Evolutionary conservation across 2,329 filamentous ascomycete species (phyloP).

Genomic region (Scytalidium sp.): DNA sequence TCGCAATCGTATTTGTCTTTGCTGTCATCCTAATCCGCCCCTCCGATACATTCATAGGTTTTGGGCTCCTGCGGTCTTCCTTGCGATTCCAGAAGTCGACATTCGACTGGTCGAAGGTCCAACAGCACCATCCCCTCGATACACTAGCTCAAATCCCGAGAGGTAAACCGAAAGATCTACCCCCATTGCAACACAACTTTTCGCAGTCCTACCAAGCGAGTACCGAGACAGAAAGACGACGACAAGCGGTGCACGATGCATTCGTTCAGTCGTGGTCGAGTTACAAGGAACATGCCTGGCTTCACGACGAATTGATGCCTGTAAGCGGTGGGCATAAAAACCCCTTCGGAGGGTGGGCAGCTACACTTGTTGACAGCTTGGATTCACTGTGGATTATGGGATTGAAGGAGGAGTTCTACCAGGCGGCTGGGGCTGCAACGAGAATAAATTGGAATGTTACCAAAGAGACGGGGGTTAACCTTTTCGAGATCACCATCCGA

Average conservation of each 20-base stretch:
- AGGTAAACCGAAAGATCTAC: constrained; percentile 13
- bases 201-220: constrained; percentile 11
- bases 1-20: neutral
- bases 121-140: neutral
- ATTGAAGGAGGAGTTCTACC: constrained; percentile 72
- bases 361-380: constrained; percentile 77
- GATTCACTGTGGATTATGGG: constrained; percentile 89
- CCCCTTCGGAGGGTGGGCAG: constrained; percentile 91
- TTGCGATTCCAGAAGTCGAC: constrained; percentile 18
- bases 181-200: constrained; percentile 20
- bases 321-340: constrained; percentile 64
- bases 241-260: constrained; percentile 16
- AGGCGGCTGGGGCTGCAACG: constrained; percentile 65
- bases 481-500: constrained; percentile 38
- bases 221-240: constrained; percentile 10
- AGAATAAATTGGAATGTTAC: constrained; percentile 47
- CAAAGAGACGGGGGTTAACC: constrained; percentile 26
- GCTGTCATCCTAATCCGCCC: neutral
- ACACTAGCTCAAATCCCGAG: constrained; percentile 15
- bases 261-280: constrained; percentile 62
- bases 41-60: neutral
- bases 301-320: constrained; percentile 83
- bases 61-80: neutral
- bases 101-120: neutral
- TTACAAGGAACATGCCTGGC: constrained; percentile 79